Base-by-base conservation (phyloP, 768 basidiomycete genomes). In the Leucosporidium yakuticum region DNA sequence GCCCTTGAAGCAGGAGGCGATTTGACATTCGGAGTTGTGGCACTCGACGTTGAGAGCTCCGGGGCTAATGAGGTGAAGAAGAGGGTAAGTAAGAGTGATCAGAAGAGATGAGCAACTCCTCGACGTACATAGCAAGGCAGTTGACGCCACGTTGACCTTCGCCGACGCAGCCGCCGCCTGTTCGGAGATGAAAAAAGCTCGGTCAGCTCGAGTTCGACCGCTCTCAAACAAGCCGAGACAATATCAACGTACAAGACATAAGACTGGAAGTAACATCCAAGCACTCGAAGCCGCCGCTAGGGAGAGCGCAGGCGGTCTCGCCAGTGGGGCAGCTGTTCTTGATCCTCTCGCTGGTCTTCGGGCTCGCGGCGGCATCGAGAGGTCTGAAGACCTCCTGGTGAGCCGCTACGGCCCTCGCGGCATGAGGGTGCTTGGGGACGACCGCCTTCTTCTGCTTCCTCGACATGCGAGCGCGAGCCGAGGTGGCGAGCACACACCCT, bases 101-200 rank as follows among this genome's bases (percentile, higher is more conserved):
- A 29, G 17, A 15, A 27, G 14, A 54, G 14, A 12, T 11, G 27
- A 54, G 21, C 20, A 19, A 14, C 0, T 5, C 12, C 53, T 29
- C 51, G 11, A 29, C 14, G 20, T 25, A 15, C n/a, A n/a, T 17
- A 8, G 51, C 14, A 6, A 29, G 31, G 53, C 12, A 54, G 25
- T 27, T n/a, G n/a, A 25, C 25, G 12, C 27, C 27, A 23, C 27
- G 12, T 9, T 17, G 53, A 54, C 53, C 27, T 15, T 54, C 25
- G 9, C 53, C 53, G 53, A 54, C 27, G 53, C 53, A 54, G 25
- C 53, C 53, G 31, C 53, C 53, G 53, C 39, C 39, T 44, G 39
- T 15, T 44, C 39, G 39, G 39, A 8, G 39, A 15, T 3, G 17
- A 44, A 15, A 44, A 44, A 44, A 44, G 39, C 39, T 44, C 39